Base-by-base conservation (phyloP, 129 eudicot species). In the Smallanthus sonchifolius region DNA sequence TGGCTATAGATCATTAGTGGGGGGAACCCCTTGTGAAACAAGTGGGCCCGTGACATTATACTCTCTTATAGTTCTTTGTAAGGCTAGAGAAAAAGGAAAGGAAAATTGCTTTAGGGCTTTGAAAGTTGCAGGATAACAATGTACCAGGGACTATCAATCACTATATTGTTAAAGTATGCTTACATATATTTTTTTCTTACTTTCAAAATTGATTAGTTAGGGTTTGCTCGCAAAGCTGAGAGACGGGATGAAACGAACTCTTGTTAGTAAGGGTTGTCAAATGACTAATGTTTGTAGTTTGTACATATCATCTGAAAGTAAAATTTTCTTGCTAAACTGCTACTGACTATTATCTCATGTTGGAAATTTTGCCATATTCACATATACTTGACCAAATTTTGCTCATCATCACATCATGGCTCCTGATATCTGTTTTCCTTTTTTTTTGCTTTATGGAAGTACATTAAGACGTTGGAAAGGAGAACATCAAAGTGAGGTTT, bases 381-480 rank as follows among this genome's bases (percentile, higher is more conserved):
- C 70, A 68, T 75, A 16, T 48, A 65, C 14, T 37, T 52, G 34
- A 45, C 60, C 36, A 47, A 35, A 15, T 45, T 44, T 60, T 77
- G 48, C 37, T 44, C 37, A 43, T 69, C 32, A 13, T 42, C 37
- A 44, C 37, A 43, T 69, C 32, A 13, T 42, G 32, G 55, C 14
- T 6, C 39, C 28, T 82, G 43, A 69, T 47, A 36, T 70, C 30
- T 35, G 65, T 72, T 63, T 51, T 20, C 19, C 6, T 14, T 74
- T 66, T 38, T 39, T 52, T 51, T 63, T 38, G 17, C 69, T 77
- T 76, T 11, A 11, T 79, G 79, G 64, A 74, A 95, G 99, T 82
- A 88, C 97, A 43, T 65, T 95, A 67, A 88, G 93, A 82, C 77
- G 97, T 37, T 95, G 99, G 99, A 91, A 89, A 77, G 94, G 82